Base-by-base conservation (phyloP, 2,329 filamentous ascomycete genomes). In the Aureobasidium zeae region DNA sequence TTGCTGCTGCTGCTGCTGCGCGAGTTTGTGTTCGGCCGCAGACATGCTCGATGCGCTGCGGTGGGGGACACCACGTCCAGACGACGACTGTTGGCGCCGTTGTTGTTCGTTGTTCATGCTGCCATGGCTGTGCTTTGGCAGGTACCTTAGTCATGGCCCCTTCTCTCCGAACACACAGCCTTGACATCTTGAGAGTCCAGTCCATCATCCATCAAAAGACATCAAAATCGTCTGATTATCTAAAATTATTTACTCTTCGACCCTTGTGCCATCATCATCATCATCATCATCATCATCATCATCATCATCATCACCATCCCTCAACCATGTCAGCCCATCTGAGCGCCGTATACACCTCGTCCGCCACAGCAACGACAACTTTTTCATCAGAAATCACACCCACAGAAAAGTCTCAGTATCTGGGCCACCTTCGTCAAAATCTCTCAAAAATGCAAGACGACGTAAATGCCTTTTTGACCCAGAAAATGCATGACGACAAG, bases 401-500 rank as follows among this genome's bases (percentile, higher is more conserved):
- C n/a, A 48, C 64, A 38, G 67, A 72, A 47, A 82, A 78, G 58
- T 72, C 72, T 2, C 60, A 65, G 7, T 83, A 80, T 60, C 74
- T 88, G 20, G 56, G 62, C 29, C 59, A 68, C 19, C 72, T 88
- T 9, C 74, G 79, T 34, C 54, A 63, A 10, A 73, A 75, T n/a
- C 68, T 77, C 21, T 58, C 64, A 1, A 58, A 68, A 7, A 64
- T 82, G n/a, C 84, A 88, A 58, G 71, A 71, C 45, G 66, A 71
- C 38, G 67, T 88, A 58, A 89, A 89, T 63, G 67, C 65, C 50
- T 79, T 83, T 58, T 69, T 89, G 47, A 88, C 84, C 4, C 59
- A 68, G 41, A 76, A 79, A 46, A 88, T 88, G 84, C 81, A 81
- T 26, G 72, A 82, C 49, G 83, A 87, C 57, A 82, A 80, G 57